Evolutionary conservation across 1,284 basidiomycete genomes (phyloP).

Genomic region (Phellinidium pouzarii): DNA sequence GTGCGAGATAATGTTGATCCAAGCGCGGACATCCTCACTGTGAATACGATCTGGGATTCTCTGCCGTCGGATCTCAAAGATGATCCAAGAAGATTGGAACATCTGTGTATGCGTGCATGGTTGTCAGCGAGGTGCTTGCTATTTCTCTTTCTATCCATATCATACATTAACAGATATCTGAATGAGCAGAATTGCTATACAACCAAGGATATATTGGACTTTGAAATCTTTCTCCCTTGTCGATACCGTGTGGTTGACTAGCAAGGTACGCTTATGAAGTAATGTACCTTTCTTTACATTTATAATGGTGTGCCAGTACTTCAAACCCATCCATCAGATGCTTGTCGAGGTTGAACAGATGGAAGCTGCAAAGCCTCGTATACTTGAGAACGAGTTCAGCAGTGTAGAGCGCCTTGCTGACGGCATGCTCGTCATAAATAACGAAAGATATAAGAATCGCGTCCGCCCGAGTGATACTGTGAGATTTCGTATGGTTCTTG

Average conservation of each 20-base stretch:
- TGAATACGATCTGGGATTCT: conserved; percentile 29
- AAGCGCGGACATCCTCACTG: conserved; percentile 19
- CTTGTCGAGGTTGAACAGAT: conserved; percentile 26
- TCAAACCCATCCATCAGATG: conserved; percentile 22
- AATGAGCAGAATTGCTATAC: conserved; percentile 16
- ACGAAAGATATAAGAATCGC: conserved; percentile 32
- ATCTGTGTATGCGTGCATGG: conserved; percentile 31
- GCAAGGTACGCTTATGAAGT: conserved; percentile 3
- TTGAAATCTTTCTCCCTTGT: background rate
- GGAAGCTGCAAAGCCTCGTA: conserved; percentile 24
- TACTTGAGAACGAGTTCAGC: conserved; percentile 17
- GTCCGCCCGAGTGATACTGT: conserved; percentile 30
- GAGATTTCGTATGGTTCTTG: background rate
- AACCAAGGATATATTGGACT: background rate
- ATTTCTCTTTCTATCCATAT: background rate
- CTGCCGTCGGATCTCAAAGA: conserved; percentile 14
- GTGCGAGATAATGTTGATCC: conserved; percentile 20
- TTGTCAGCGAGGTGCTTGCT: conserved; percentile 29
- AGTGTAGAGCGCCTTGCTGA: conserved; percentile 17
- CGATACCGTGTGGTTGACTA: conserved; percentile 6
- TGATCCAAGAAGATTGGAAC: conserved; percentile 22
- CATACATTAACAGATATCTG: background rate
- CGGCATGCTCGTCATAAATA: conserved; percentile 26
- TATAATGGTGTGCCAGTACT: background rate
- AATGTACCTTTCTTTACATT: background rate